Evolutionary conservation across 2,329 filamentous ascomycete genomes (phyloP), one percentile per base, ranked within the genome.

Genomic region (Aureobasidium sp.): DNA sequence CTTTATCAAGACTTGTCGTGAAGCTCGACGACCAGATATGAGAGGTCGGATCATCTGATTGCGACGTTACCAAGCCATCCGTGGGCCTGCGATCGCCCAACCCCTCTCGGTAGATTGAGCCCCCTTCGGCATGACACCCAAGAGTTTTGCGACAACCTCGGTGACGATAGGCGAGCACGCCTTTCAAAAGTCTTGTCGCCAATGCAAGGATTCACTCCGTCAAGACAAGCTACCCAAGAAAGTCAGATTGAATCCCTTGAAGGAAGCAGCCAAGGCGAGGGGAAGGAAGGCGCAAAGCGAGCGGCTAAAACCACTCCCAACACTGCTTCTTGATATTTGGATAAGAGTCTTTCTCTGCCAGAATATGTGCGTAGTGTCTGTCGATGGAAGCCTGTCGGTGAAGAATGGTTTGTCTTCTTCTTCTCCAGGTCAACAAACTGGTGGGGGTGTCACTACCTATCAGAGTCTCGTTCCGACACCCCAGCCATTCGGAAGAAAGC

Each of bases 71-170:
- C 32, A 36, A 39, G 53, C 42, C 27, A 26, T 47, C 42, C 29
- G 37, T 48, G 42, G 29, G 20, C 26, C 42, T 32, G 37, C 20
- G 42, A 47, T 47, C 55, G 29, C 7, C 42, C 10, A 37, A 58
- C 55, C 55, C 55, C 55, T 58, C 55, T 48, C 55, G 55, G 42
- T 58, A 47, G 39, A 58, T 32, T 46, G 55, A 58, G 32, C 41
- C 23, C 42, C 27, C 42, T 39, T 37, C 55, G 42, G 55, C 29
- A 23, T 20, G 53, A 46, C 41, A 57, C 52, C 23, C 26, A 23
- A 44, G 32, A 2, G 8, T 26, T 3, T 15, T 23, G 26, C 51
- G 23, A 55, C 36, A 44, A 55, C 52, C 52, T 44, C 37, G 53
- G 41, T 41, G 53, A 57, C 17, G 55, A 48, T 48, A 37, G 37